phyloP scores from a whole-genome alignment of 1,139 yeast species.

The Groenewaldozyma auringiensis region DNA sequence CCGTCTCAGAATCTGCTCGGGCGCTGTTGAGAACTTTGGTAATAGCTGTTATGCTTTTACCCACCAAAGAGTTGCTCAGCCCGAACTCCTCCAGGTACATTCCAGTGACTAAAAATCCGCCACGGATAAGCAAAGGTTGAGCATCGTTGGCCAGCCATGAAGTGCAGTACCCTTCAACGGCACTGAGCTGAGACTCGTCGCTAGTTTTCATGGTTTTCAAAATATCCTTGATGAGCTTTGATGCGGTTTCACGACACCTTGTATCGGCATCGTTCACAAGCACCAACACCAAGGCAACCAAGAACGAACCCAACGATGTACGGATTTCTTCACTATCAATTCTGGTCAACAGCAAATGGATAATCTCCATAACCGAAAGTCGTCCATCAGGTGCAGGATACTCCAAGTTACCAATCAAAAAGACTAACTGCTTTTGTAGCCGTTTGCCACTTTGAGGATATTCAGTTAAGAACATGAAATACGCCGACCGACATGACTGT shows the following conservation, averaged over 20 bases:
- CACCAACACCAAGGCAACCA: conserved; percentile 72
- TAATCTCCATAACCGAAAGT: conserved; percentile 81
- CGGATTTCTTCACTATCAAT: conserved; percentile 56
- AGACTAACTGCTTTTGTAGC: conserved; percentile 73
- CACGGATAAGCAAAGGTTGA: conserved; percentile 53
- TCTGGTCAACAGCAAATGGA: conserved; percentile 61
- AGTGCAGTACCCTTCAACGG: conserved; percentile 50
- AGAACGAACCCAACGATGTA: conserved; percentile 63
- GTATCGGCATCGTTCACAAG: conserved; percentile 70
- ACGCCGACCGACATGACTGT: conserved; percentile 77
- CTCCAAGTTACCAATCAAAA: conserved; percentile 71
- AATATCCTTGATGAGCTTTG: conserved; percentile 50
- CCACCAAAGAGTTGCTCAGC: conserved; percentile 18
- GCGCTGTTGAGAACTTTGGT: conserved; percentile 19
- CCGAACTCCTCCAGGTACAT: conserved; percentile 50
- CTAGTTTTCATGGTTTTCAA: conserved; percentile 41
- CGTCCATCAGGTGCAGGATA: conserved; percentile 87
- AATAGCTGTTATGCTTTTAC: conserved; percentile 16
- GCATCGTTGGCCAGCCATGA: conserved; percentile 63
- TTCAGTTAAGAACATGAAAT: conserved; percentile 81
- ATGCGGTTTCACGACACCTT: conserved; percentile 83
- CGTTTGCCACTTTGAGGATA: conserved; percentile 90
- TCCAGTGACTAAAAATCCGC: conserved; percentile 72
- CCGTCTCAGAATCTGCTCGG: conserved; percentile 17
- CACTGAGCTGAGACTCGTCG: conserved; percentile 32